Evolutionary conservation across 805 yeast species (phyloP), one percentile per base, ranked within the genome.

Genomic region (Myxozyma neglecta): DNA sequence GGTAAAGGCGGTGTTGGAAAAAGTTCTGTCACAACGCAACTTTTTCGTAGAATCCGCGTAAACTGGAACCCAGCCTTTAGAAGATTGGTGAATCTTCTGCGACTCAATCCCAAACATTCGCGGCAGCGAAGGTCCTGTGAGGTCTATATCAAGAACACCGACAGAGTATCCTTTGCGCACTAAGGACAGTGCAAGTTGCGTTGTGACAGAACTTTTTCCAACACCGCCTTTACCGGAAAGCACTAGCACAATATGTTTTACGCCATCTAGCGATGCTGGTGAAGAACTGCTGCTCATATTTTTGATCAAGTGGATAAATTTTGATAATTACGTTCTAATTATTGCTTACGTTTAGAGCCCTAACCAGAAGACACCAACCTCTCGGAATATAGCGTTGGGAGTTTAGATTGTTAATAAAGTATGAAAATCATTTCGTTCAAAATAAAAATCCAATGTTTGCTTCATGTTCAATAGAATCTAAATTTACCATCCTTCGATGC

Each of bases 201-300:
- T 89, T 2, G 99, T 92, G 1, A 94, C 91, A 0, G 97, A 90
- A 11, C 97, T 90, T 73, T 94, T 94, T 1, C 99, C 99, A 0
- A 94, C 99, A 29, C 99, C 97, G 35, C 97, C 97, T 74, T 91
- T 91, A 0, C 97, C 99, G 0, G 97, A 90, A 2, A 94, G 82
- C 10, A 94, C 86, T 40, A 94, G 79, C 2, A 91, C 72, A 4
- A 94, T 85, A 72, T 93, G 96, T 68, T 86, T 85, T 37, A 93
- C 86, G 54, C 81, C 77, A 20, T 75, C 69, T 24, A 83, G 69
- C 1, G 83, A 73, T 42, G 35, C 20, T 13, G 55, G 55, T 8
- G 55, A 39, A 13, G 35, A 13, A 14, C 55, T 34, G 36, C 35
- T 40, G 24, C 55, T 51, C 55, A 51, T 51, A 4, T 37, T 51